phyloP scores from a whole-genome alignment of 2,329 filamentous ascomycete species.

The Coccinonectria pachysandricola region DNA sequence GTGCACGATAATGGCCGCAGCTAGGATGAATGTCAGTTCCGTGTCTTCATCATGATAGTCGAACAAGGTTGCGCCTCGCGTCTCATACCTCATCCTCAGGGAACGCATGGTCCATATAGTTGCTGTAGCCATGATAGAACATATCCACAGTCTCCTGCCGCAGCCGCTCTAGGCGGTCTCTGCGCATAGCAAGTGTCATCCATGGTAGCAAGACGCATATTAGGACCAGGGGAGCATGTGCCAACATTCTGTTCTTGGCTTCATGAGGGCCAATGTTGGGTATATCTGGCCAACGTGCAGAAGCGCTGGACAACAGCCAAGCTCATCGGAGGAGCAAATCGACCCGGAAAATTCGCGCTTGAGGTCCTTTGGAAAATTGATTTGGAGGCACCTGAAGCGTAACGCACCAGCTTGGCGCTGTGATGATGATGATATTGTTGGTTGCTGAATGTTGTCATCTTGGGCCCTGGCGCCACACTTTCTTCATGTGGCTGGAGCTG shows the following conservation, averaged over 20 bases:
- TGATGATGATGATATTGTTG: too few relatives aligned
- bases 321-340: too few relatives aligned
- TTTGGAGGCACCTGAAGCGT: too few relatives aligned
- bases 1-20: slow-evolving; percentile 76
- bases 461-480: too few relatives aligned
- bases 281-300: slow-evolving; percentile 10
- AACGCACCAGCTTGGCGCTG: too few relatives aligned
- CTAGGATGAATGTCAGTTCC: slow-evolving; percentile 38
- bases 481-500: too few relatives aligned
- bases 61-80: slow-evolving; percentile 4
- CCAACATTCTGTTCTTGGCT: slow-evolving; percentile 19
- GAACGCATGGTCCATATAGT: slow-evolving; percentile 89
- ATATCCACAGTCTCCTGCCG: slow-evolving; percentile 59
- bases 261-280: slow-evolving; percentile 11
- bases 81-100: slow-evolving; percentile 82
- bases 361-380: too few relatives aligned
- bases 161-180: slow-evolving; percentile 43
- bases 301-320: slow-evolving; percentile 11
- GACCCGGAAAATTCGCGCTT: too few relatives aligned
- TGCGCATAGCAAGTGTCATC: slow-evolving; percentile 40
- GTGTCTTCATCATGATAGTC: too few relatives aligned
- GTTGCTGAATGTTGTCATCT: too few relatives aligned
- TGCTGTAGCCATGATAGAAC: slow-evolving; percentile 95
- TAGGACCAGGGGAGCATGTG: slow-evolving; percentile 13
- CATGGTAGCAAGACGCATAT: slow-evolving; percentile 29